Evolutionary conservation across 2,329 filamentous ascomycete genomes (phyloP).

Genomic region (Aspergillus chevalieri): DNA sequence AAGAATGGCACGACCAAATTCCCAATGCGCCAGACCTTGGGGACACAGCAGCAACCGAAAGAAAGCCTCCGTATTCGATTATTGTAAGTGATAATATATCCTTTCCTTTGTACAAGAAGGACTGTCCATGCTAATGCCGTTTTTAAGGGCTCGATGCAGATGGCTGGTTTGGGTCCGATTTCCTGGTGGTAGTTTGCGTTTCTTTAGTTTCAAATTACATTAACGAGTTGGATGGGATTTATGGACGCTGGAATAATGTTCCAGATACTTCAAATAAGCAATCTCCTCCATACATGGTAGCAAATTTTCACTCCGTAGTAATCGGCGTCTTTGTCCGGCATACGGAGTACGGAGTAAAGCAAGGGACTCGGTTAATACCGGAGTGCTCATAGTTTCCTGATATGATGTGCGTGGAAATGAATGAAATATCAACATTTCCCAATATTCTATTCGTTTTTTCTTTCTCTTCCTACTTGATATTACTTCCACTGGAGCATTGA

Average conservation of each 20-base stretch:
- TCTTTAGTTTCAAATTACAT: background rate
- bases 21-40: slow-evolving; percentile 62
- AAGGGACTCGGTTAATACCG: slow-evolving; percentile 3
- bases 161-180: slow-evolving; percentile 40
- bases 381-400: background rate
- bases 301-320: slow-evolving; percentile 8
- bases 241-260: background rate
- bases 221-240: background rate
- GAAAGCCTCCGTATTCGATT: slow-evolving; percentile 51
- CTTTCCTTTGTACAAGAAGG: background rate
- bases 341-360: background rate
- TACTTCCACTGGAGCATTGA: background rate
- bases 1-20: slow-evolving; percentile 87
- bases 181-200: slow-evolving; percentile 38
- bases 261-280: no score
- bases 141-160: slow-evolving; percentile 42
- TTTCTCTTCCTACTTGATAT: background rate
- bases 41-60: slow-evolving; percentile 52
- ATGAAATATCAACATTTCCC: background rate
- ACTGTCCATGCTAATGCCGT: slow-evolving; percentile 7
- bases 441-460: background rate
- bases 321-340: background rate
- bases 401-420: background rate
- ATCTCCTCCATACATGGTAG: background rate
- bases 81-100: slow-evolving; percentile 24